Percentiles rank a stretch among this genome's conserved stretches.
Conservation (phyloP, 345 rosid genomes). For the Citrus unshiu region DNA sequence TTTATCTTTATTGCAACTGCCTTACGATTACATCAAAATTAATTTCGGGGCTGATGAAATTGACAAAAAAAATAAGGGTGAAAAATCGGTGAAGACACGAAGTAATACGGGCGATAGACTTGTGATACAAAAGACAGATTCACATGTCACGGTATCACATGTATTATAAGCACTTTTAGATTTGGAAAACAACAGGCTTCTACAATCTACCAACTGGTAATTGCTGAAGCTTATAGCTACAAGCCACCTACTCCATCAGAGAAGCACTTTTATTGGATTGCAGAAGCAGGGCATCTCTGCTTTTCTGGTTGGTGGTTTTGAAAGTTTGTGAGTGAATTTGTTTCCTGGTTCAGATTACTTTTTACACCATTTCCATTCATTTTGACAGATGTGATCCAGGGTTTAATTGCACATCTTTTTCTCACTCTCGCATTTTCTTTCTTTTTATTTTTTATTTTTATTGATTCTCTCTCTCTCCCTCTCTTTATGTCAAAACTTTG, state of each 20-base stretch:
- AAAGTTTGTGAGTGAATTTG: not conserved
- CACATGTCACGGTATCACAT: slow-evolving; percentile 10
- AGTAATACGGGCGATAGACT: not conserved
- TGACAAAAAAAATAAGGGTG: not conserved
- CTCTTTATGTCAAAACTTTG: too few relatives aligned
- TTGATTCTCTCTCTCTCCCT: too few relatives aligned
- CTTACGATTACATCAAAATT: not conserved
- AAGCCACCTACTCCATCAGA: not conserved
- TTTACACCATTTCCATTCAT: not conserved
- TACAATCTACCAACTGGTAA: not conserved
- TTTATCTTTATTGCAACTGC: not conserved
- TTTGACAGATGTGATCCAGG: not conserved
- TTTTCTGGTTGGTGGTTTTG: not conserved
- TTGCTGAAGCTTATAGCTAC: not conserved
- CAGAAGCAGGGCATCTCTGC: not conserved
- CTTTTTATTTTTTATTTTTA: not conserved
- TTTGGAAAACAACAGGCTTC: slow-evolving; percentile 14
- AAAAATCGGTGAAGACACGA: not conserved
- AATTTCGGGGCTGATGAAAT: not conserved
- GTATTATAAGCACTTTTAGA: not conserved
- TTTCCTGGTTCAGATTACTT: not conserved
- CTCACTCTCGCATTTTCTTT: not conserved
- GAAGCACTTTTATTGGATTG: not conserved
- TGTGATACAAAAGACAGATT: not conserved
- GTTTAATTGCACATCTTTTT: not conserved